These are phyloP conservation scores for Balakata baccata DNA, from an alignment of 345 rosid species.

Conservation along the genomic window DNA sequence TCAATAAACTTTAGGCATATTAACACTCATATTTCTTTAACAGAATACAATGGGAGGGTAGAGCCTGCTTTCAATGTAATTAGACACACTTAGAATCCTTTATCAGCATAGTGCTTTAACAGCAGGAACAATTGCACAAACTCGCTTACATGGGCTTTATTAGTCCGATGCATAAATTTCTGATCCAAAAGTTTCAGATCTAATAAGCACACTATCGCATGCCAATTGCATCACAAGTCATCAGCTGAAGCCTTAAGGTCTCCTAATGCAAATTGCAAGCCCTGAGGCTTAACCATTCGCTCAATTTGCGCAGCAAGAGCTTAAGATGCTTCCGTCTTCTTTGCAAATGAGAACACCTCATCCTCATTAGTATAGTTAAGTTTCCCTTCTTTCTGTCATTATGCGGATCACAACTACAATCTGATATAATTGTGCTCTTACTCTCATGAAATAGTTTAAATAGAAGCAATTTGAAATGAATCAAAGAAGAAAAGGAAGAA, in stretches of 20 bases:
- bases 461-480: background rate
- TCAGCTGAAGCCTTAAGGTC: too few species aligned
- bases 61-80: too few species aligned
- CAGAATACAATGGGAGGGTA: too few species aligned
- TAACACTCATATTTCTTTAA: too few species aligned
- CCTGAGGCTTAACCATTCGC: slow-evolving; percentile 64
- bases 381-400: slow-evolving; percentile 40
- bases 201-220: slow-evolving; percentile 34
- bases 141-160: slow-evolving; percentile 44
- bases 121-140: slow-evolving; percentile 53
- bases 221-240: too few species aligned
- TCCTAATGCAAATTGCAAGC: slow-evolving; percentile 42
- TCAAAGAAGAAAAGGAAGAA: background rate
- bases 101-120: slow-evolving; percentile 45
- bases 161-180: too few species aligned
- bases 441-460: background rate
- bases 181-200: slow-evolving; percentile 21
- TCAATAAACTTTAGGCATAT: too few species aligned
- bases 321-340: slow-evolving; percentile 52
- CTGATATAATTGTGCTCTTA: background rate
- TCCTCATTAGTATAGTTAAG: slow-evolving; percentile 23
- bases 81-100: too few species aligned
- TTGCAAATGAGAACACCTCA: slow-evolving; percentile 37
- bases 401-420: background rate
- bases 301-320: slow-evolving; percentile 62